phyloP scores from a whole-genome alignment of 192 early-diverging fungal species.

The Geranomyces variabilis region DNA sequence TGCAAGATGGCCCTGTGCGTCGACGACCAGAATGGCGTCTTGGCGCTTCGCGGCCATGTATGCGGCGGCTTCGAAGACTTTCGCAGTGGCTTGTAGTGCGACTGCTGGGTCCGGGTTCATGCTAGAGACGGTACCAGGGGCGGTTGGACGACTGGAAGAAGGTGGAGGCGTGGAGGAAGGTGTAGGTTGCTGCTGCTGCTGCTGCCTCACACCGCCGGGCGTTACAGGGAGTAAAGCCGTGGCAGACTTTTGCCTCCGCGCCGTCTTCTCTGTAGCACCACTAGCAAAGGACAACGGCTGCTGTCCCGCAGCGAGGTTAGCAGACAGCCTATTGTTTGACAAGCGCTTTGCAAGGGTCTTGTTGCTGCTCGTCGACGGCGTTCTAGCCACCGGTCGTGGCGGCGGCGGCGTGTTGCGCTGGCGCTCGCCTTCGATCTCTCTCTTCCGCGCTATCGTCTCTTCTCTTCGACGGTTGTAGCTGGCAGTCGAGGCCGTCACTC shows the following conservation, averaged over 20 bases:
- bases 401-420: background rate
- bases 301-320: background rate
- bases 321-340: background rate
- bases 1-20: conserved; percentile 84
- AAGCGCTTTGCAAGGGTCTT: conserved; percentile 1
- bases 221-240: background rate
- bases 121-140: conserved; percentile 76
- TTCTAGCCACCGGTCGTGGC: background rate
- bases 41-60: conserved; percentile 95
- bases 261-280: background rate
- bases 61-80: conserved; percentile 48
- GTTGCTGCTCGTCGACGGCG: background rate
- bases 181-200: background rate
- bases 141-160: background rate
- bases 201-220: background rate
- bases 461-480: conserved; percentile 34
- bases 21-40: conserved; percentile 94
- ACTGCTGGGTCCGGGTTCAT: conserved; percentile 80
- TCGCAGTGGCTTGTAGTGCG: conserved; percentile 55
- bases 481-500: conserved; percentile 13
- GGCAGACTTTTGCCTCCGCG: background rate
- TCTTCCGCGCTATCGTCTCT: conserved; percentile 55
- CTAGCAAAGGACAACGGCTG: background rate
- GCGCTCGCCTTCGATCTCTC: conserved; percentile 46
- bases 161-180: background rate